Evolutionary conservation across 768 basidiomycete species (phyloP), one percentile per base, ranked within the genome.

Genomic region (Tephrocybe sp.): DNA sequence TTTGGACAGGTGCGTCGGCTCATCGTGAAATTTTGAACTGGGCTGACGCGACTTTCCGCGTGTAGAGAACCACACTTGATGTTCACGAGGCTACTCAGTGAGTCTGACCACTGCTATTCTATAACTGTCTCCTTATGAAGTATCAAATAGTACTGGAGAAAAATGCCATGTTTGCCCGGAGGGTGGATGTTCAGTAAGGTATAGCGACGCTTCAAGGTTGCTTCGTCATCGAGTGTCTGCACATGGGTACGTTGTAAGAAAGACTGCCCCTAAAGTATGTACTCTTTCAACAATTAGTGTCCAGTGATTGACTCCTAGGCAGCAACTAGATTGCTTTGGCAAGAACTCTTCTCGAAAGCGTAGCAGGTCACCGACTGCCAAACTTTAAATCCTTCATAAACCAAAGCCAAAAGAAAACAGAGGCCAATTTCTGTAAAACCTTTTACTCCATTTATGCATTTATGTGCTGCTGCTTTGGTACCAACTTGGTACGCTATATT

Each of bases 21-120:
- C 39, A 1, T 30, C 9, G n/a, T 19, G n/a, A 30, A 30, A 16
- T 19, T n/a, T 12, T 19, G 11, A 22, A 5, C 7, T n/a, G 17
- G 36, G 4, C 26, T 46, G 51, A 26, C 46, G 26, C 32, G 17
- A 26, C 35, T 12, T 19, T 42, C 2, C 8, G 8, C 39, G 48
- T 32, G n/a, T 19, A 62, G 59, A 55, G 58, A 56, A 62, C 61
- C 10, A 56, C 61, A 30, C 57, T 62, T 9, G 48, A 56, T 8
- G 59, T 62, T 17, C 61, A 62, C 35, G 42, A 43, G 19, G 55
- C 61, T 14, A 62, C 61, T n/a, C 61, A 62, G 61, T 60, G 45
- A 33, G 59, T 43, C 14, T 35, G 2, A 1, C 16, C 13, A 6
- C n/a, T 13, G 7, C 2, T 7, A 19, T 34, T 9, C 7, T 19